Conservation (phyloP, 441 rosid genomes). For the Gossypium trilobum region DNA sequence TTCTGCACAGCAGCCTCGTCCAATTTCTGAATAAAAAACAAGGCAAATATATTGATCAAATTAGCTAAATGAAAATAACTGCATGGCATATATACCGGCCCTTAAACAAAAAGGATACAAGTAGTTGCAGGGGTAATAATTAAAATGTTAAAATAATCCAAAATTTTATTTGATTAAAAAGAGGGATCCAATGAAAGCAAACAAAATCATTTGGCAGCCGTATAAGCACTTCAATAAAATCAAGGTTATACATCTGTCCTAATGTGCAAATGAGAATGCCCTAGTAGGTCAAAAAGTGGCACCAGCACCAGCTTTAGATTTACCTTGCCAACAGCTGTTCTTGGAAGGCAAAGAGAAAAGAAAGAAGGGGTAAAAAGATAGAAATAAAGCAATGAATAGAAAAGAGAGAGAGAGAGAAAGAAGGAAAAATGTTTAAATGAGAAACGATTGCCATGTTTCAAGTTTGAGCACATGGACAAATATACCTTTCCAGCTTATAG, state of each 20-base stretch:
- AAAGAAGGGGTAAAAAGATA: too few species aligned
- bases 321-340: too few species aligned
- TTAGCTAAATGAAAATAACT: not conserved
- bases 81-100: not conserved
- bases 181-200: not conserved
- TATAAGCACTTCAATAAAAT: not conserved
- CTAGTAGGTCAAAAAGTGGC: too few species aligned
- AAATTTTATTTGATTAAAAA: not conserved
- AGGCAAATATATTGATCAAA: not conserved
- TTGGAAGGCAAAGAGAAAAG: too few species aligned
- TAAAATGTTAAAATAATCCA: not conserved
- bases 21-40: slow-evolving; percentile 46
- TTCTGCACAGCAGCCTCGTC: slow-evolving; percentile 66
- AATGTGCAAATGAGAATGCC: not conserved
- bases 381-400: too few species aligned
- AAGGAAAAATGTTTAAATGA: too few species aligned
- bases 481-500: not conserved
- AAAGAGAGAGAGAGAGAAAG: too few species aligned
- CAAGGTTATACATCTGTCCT: not conserved
- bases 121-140: not conserved
- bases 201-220: not conserved
- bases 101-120: not conserved
- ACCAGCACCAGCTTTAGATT: too few species aligned
- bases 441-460: too few species aligned
- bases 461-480: not conserved